Percentiles rank a stretch among this genome's conserved stretches.
These are phyloP conservation scores for Danielozyma ontarioensis DNA, from an alignment of 805 yeast species.

Conservation along the genomic window DNA sequence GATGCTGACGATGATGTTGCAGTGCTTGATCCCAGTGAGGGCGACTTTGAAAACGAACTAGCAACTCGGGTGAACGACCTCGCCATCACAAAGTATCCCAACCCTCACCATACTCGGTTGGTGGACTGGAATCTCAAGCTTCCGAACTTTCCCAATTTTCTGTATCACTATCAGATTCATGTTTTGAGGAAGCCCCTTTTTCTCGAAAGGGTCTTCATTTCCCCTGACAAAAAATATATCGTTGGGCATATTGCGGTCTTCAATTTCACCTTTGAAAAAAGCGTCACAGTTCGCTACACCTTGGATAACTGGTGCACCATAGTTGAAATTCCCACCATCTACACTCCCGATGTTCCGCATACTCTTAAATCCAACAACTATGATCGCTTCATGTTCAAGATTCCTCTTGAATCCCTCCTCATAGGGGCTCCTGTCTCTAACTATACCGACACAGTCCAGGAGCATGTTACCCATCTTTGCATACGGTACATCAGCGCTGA, in stretches of 20 bases:
- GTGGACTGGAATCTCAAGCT: conserved; percentile 42
- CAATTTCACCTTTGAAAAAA: conserved; percentile 65
- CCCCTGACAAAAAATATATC: conserved; percentile 52
- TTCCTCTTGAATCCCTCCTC: conserved; percentile 36
- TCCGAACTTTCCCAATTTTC: conserved; percentile 38
- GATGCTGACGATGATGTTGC: conserved; percentile 11
- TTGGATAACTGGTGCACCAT: conserved; percentile 75
- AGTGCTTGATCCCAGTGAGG: conserved; percentile 12
- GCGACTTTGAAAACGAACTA: conserved; percentile 8
- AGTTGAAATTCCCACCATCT: conserved; percentile 61
- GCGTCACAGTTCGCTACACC: conserved; percentile 67
- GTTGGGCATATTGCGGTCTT: conserved; percentile 75
- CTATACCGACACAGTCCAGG: conserved; percentile 9
- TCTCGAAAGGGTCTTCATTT: conserved; percentile 58
- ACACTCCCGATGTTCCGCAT: conserved; percentile 50
- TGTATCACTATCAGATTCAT: conserved; percentile 40
- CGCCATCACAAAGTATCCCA: conserved; percentile 16
- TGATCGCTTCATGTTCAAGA: conserved; percentile 68
- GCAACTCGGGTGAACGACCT: conserved; percentile 1
- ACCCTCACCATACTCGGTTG: conserved; percentile 9
- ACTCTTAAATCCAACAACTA: conserved; percentile 45
- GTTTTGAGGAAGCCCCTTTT: conserved; percentile 39
- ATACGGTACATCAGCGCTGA: conserved; percentile 47
- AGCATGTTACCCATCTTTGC: conserved; percentile 42
- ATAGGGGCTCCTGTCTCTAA: not conserved